These are phyloP conservation scores for Dysphania ambrosioides DNA, from an alignment of 148 eudicot species.

Conservation along the genomic window DNA sequence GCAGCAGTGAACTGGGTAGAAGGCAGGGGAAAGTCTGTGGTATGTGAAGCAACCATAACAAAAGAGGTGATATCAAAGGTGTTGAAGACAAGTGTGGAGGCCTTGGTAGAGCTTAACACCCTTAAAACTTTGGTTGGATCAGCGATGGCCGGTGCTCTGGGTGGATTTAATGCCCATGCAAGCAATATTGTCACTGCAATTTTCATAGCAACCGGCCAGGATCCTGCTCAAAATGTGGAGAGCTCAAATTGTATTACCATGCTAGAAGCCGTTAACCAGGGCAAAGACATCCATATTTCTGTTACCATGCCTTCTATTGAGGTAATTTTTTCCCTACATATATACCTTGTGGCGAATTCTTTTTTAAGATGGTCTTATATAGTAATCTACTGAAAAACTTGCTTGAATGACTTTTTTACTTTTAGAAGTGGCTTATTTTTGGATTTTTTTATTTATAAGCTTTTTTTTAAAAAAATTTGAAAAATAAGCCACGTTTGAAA, in stretches of 20 bases:
- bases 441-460: no score
- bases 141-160: constrained; percentile 57
- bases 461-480: no score
- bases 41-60: constrained; percentile 52
- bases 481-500: no score
- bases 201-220: constrained; percentile 62
- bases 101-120: constrained; percentile 60
- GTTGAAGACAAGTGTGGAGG: constrained; percentile 41
- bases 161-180: constrained; percentile 68
- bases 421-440: no score
- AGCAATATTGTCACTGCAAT: constrained; percentile 56
- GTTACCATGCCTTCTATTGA: constrained; percentile 61
- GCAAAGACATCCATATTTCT: constrained; percentile 56
- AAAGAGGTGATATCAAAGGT: constrained; percentile 50
- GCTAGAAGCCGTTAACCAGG: constrained; percentile 54
- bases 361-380: no score
- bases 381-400: no score
- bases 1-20: constrained; percentile 67
- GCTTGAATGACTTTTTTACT: no score
- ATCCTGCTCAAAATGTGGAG: constrained; percentile 62
- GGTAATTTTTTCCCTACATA: constrained; percentile 38
- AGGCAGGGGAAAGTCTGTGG: constrained; percentile 64
- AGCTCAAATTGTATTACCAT: constrained; percentile 65
- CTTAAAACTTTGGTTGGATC: constrained; percentile 60
- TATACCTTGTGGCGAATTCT: no score